Conservation (phyloP, 164 flowering plant species). For the Dillenia turbinata region DNA sequence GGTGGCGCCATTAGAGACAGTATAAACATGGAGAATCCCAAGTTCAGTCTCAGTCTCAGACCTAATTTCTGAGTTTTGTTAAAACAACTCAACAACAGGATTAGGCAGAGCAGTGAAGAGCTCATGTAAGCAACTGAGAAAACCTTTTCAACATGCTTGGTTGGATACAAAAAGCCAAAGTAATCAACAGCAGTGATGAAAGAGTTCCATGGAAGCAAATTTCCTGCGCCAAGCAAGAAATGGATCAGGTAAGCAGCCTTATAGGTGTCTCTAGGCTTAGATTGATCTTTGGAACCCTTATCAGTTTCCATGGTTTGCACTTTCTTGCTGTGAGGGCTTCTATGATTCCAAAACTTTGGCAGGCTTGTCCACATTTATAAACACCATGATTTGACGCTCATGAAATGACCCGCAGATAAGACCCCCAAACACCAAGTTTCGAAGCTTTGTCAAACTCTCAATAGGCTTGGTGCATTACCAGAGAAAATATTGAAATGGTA, state of each 20-base stretch:
- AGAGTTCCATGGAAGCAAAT: constrained; percentile 91
- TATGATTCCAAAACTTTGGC: too few relatives aligned
- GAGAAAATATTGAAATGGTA: too few relatives aligned
- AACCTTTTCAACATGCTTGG: constrained; percentile 57
- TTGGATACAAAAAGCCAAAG: constrained; percentile 59
- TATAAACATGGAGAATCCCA: constrained; percentile 59
- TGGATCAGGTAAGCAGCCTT: constrained; percentile 63
- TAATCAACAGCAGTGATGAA: constrained; percentile 79
- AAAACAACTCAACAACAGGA: constrained; percentile 33
- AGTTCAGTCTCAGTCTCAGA: constrained; percentile 56
- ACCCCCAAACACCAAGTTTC: too few relatives aligned
- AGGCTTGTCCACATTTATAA: too few relatives aligned
- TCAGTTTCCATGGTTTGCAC: too few relatives aligned
- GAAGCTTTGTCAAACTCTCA: too few relatives aligned
- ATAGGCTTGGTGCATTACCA: too few relatives aligned
- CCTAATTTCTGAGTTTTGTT: constrained; percentile 29
- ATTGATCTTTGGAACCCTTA: neutral
- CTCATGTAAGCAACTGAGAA: constrained; percentile 33
- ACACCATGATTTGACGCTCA: too few relatives aligned
- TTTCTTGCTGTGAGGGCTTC: too few relatives aligned
- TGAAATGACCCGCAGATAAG: too few relatives aligned
- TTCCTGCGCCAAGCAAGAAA: constrained; percentile 50
- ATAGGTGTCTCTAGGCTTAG: constrained; percentile 36
- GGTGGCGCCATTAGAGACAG: constrained; percentile 50
- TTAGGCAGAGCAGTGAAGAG: constrained; percentile 44